Evolutionary conservation across 495 filamentous ascomycete species (phyloP).

Genomic region (Daldinia grandis): DNA sequence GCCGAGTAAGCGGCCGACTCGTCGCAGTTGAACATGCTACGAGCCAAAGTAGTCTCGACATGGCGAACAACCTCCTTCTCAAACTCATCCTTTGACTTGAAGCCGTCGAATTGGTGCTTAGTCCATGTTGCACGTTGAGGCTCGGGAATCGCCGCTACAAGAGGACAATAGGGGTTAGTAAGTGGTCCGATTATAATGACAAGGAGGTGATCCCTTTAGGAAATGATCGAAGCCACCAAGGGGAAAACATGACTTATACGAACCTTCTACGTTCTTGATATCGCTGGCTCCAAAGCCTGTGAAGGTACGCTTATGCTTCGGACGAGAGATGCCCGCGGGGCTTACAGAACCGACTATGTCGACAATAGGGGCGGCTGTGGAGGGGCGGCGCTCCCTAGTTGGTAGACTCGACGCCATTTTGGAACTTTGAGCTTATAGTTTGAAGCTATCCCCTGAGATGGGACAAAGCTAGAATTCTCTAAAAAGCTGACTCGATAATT

Average conservation of each 20-base stretch:
- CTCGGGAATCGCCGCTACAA: constrained; percentile 78
- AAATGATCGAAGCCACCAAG: constrained; percentile 2
- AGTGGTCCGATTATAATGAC: constrained; percentile 11
- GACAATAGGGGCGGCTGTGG: constrained; percentile 79
- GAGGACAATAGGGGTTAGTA: constrained; percentile 23
- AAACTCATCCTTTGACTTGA: constrained; percentile 73
- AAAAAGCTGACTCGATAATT: constrained; percentile 17
- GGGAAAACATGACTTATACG: constrained; percentile 22
- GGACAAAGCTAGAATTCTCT: neutral
- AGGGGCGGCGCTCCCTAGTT: constrained; percentile 68
- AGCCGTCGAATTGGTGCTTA: constrained; percentile 74
- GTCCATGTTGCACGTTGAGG: constrained; percentile 87
- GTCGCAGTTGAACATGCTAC: constrained; percentile 98
- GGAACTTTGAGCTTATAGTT: constrained; percentile 2
- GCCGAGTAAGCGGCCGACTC: constrained; percentile 93
- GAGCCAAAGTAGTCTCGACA: constrained; percentile 95
- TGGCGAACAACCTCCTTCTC: constrained; percentile 87
- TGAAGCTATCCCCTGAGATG: constrained; percentile 6
- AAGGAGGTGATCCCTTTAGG: constrained; percentile 45
- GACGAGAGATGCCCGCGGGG: constrained; percentile 72
- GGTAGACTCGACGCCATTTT: constrained; percentile 53
- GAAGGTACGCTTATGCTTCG: constrained; percentile 93
- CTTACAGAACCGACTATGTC: constrained; percentile 84
- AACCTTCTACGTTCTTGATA: constrained; percentile 91
- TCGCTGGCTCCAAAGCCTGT: constrained; percentile 90